Base-by-base conservation (phyloP, 1,284 basidiomycete species). In the Sanguinoderma infundibulare region DNA sequence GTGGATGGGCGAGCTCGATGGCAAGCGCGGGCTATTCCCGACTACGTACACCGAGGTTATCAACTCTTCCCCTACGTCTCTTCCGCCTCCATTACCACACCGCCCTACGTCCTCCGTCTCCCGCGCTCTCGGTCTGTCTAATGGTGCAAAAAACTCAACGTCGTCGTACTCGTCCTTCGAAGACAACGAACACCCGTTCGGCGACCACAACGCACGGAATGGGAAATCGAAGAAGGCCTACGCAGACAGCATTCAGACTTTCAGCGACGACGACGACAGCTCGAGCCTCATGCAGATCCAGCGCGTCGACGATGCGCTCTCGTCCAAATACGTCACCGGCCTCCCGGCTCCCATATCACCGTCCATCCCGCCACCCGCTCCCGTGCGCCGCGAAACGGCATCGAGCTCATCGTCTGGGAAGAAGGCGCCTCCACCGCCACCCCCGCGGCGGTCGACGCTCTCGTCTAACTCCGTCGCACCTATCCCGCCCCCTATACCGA, bases 1-100 rank as follows among this genome's bases (percentile, higher is more conserved):
- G 94, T 94, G 90, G 87, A 85, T 94, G 77, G 93, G 93, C 14
- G 87, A 92, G 73, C 71, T 87, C 30, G 76, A 79, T 53, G 91
- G 90, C 15, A 80, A 79, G 67, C 86, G 82, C 46, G 93, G 93
- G 8, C 71, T 95, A 42, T 95, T 95, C 81, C 94, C 94, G 0
- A 82, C 83, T 3, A 82, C 85, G 1, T 90, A 93, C 73, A 88
- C 87, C 3, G 88, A 91, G 67, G 76, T 81, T 28, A 69, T 81
- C 56, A 69, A 76, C 32, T 50, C 71, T 7, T 68, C 73, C 4
- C 49, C 69, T 1, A 62, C 69, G 3, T 68, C 69, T 0, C 60
- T 70, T 2, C 55, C 63, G 9, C 75, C 76, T 0, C 69, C 64
- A 5, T 75, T 78, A 10, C 71, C 77, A 17, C 70, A 67, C 61